Conservation (phyloP, 192 early-diverging fungal genomes). For the Lobosporangium transversale region DNA sequence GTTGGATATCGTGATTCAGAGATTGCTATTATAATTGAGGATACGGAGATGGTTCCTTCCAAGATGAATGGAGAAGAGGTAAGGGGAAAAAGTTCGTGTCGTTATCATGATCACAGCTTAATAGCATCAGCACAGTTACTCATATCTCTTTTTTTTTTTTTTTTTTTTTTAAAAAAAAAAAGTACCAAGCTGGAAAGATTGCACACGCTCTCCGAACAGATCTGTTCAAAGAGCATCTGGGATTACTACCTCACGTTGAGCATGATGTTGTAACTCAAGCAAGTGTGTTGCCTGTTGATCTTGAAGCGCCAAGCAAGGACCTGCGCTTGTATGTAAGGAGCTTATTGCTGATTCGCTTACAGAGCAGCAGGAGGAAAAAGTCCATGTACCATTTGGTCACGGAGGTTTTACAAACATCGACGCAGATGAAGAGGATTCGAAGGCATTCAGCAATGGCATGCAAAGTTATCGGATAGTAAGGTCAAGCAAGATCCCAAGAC, state of each 20-base stretch:
- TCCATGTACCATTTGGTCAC: background rate
- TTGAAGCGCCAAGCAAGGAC: constrained; percentile 44
- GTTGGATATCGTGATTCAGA: constrained; percentile 88
- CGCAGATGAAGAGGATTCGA: constrained; percentile 34
- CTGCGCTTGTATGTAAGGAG: constrained; percentile 13
- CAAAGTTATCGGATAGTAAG: constrained; percentile 18
- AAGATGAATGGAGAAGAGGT: constrained; percentile 76
- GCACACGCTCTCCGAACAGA: constrained; percentile 78
- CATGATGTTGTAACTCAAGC: constrained; percentile 51
- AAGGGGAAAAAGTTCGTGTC: too few species aligned
- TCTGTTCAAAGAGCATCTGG: constrained; percentile 86
- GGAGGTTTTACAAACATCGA: constrained; percentile 24
- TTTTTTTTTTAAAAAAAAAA: too few species aligned
- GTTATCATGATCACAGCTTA: too few species aligned
- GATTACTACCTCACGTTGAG: constrained; percentile 64
- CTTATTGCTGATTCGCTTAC: constrained; percentile 21
- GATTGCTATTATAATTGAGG: constrained; percentile 85
- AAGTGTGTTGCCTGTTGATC: constrained; percentile 46
- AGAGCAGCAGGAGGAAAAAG: constrained; percentile 7
- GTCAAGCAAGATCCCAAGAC: constrained; percentile 47
- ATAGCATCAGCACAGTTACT: too few species aligned
- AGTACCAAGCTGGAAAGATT: constrained; percentile 78
- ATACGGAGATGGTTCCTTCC: constrained; percentile 70
- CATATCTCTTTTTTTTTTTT: too few species aligned
- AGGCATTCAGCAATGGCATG: constrained; percentile 37